Percentiles rank a stretch among this genome's conserved stretches.
phyloP scores from a whole-genome alignment of 1,139 yeast genomes.

The Debaryomyces subglobosus region DNA sequence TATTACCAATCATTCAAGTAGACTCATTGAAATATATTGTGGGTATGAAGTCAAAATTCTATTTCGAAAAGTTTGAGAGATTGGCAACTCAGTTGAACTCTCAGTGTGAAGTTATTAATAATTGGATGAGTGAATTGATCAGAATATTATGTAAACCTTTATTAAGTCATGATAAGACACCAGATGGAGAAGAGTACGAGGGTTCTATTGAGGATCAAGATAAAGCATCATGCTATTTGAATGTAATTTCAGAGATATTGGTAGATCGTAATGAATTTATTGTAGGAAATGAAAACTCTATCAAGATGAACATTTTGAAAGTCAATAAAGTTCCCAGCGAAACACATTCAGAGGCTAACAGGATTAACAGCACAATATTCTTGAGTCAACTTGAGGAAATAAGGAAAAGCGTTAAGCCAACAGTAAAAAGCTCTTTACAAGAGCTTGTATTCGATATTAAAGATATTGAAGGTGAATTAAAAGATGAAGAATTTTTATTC shows the following conservation, averaged over 20 bases:
- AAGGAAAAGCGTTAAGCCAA: slow-evolving; percentile 34
- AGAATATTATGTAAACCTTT: slow-evolving; percentile 50
- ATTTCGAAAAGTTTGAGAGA: slow-evolving; percentile 23
- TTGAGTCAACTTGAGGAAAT: slow-evolving; percentile 32
- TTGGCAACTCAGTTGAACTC: slow-evolving; percentile 48
- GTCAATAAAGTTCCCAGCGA: slow-evolving; percentile 30
- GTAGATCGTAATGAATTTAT: slow-evolving; percentile 53
- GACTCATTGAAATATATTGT: slow-evolving; percentile 20
- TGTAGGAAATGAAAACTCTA: slow-evolving; percentile 28
- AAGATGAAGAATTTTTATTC: slow-evolving; percentile 18
- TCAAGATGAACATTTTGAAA: slow-evolving; percentile 24
- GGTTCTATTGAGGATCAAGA: slow-evolving; percentile 76
- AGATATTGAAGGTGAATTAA: slow-evolving; percentile 29
- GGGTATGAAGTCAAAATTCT: slow-evolving; percentile 25
- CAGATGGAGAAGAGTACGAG: slow-evolving; percentile 80
- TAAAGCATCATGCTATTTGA: slow-evolving; percentile 63
- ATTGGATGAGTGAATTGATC: slow-evolving; percentile 53
- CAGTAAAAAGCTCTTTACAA: slow-evolving; percentile 31
- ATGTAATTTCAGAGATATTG: slow-evolving; percentile 57
- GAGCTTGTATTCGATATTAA: slow-evolving; percentile 32
- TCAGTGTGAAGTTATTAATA: slow-evolving; percentile 61
- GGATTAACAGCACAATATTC: slow-evolving; percentile 31
- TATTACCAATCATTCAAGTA: slow-evolving; percentile 31
- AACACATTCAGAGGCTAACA: slow-evolving; percentile 28
- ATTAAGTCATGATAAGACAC: slow-evolving; percentile 47